Evolutionary conservation across 2,329 filamentous ascomycete genomes (phyloP), one percentile per base, ranked within the genome.

Genomic region (Nothophoma quercina): DNA sequence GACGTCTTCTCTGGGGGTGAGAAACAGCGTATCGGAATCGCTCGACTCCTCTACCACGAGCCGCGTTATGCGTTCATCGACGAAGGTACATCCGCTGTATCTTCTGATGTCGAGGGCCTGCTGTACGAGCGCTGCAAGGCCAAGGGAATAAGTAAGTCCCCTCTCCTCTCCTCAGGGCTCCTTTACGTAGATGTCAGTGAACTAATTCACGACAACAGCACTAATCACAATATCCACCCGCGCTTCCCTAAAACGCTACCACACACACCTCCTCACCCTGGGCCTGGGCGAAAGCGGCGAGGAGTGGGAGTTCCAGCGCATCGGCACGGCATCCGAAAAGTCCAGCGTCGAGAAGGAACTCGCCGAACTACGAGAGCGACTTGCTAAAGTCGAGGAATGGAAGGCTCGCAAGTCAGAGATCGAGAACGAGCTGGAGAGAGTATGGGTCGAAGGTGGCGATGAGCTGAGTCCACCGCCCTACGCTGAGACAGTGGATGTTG

Each of bases 1-100:
- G 93, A 98, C 64, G 91, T 99, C 4, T 81, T 99, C n/a, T 93
- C 89, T 60, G 95, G 95, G 30, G 95, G 95, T 10, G 95, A 99
- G 81, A 99, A 99, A 79, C 95, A 99, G 78, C 83, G 95, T 18
- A 91, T 99, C 84, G 91, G 86, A 0, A 91, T 99, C 65, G 93
- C 96, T 4, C 82, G 95, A 35, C 74, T 99, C 41, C 79, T 98
- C 32, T 99, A 99, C 69, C 95, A 99, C 69, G 93, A 98, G 77
- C 95, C 95, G 13, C 83, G 89, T 55, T 99, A 96, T 71, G 95
- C 92, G 2, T 91, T 99, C 66, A 86, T 99, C 51, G 95, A 99
- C 58, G 95, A 99, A 75, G 93, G 92, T 7, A 99, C 95, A 0
- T 96, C 90, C 54, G 95, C 95, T 1, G 95, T 98, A 2, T 95